A percentile compares a stretch with the other conserved stretches of the same genome.
Evolutionary conservation across 305 asterid species (phyloP).

Genomic region (Fraxinus nigra): DNA sequence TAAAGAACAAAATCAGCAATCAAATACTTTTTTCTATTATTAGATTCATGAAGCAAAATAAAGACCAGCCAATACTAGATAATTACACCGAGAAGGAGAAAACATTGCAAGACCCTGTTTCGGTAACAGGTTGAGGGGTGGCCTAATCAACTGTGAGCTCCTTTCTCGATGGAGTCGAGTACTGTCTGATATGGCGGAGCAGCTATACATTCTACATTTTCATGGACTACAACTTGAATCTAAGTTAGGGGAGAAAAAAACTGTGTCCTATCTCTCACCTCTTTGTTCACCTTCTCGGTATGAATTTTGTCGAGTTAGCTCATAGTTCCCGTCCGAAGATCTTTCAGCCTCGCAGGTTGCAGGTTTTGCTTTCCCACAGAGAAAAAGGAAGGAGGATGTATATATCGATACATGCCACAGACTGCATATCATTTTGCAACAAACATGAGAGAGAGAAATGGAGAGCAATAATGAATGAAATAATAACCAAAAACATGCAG

Average conservation of each 20-base stretch:
- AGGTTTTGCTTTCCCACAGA: slow-evolving; percentile 70
- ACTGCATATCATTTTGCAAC: slow-evolving; percentile 48
- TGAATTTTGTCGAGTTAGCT: slow-evolving; percentile 69
- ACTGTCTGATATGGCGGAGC: not conserved
- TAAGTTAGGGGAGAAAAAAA: not conserved
- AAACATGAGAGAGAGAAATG: slow-evolving; percentile 18
- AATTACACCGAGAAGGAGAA: not conserved
- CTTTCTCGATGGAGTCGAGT: not conserved
- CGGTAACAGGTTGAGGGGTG: not conserved
- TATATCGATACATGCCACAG: slow-evolving; percentile 82
- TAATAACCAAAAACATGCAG: not conserved
- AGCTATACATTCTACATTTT: not conserved
- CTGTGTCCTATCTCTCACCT: slow-evolving; percentile 31
- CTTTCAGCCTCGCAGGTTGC: slow-evolving; percentile 43
- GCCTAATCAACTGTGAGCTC: not conserved
- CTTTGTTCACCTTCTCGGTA: slow-evolving; percentile 37
- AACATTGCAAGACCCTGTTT: not conserved
- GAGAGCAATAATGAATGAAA: not conserved
- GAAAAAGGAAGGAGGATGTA: slow-evolving; percentile 85
- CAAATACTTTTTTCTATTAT: not conserved
- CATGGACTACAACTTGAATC: not conserved
- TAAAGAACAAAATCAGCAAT: not conserved
- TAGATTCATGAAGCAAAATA: not conserved
- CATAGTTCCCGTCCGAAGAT: slow-evolving; percentile 48
- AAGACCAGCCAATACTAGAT: not conserved